A percentile compares a stretch with the other conserved stretches of the same genome.
Conservation (phyloP, 139 green algal species). For the Closterium sp. region DNA sequence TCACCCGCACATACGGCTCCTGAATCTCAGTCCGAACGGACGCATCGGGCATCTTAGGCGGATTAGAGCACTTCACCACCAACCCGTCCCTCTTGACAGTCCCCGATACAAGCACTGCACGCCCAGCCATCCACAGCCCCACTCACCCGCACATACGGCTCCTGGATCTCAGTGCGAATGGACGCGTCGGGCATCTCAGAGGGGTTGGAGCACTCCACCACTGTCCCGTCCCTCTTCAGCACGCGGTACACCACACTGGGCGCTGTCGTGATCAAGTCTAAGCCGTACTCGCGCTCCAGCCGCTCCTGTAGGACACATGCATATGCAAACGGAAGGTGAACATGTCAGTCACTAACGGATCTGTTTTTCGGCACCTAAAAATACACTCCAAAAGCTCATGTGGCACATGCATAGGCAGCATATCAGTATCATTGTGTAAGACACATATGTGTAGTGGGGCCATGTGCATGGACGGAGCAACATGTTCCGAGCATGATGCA, state of each 20-base stretch:
- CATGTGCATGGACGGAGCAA: too few species aligned
- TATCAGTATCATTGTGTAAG: too few species aligned
- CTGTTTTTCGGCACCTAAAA: too few species aligned
- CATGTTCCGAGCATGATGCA: too few species aligned
- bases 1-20: conserved; percentile 89
- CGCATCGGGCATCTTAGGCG: conserved; percentile 66
- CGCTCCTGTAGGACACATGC: conserved; percentile 78
- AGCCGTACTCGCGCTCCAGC: conserved; percentile 93
- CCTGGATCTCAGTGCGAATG: conserved; percentile 70
- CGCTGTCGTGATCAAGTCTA: conserved; percentile 95
- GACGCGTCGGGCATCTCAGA: conserved; percentile 74
- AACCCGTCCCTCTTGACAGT: too few species aligned
- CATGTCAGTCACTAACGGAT: too few species aligned
- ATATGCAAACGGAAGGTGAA: too few species aligned
- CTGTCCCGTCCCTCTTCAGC: conserved; percentile 59
- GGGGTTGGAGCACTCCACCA: conserved; percentile 66
- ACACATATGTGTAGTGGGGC: too few species aligned
- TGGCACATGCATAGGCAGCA: not conserved
- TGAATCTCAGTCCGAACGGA: conserved; percentile 67
- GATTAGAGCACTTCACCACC: not conserved
- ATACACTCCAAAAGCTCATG: too few species aligned
- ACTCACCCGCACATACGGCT: conserved; percentile 86
- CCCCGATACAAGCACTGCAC: too few species aligned
- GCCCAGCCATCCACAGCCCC: not conserved
- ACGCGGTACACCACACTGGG: conserved; percentile 90